Evolutionary conservation across 2,329 filamentous ascomycete genomes (phyloP), one percentile per base, ranked within the genome.

Genomic region (Botrytis fabae): DNA sequence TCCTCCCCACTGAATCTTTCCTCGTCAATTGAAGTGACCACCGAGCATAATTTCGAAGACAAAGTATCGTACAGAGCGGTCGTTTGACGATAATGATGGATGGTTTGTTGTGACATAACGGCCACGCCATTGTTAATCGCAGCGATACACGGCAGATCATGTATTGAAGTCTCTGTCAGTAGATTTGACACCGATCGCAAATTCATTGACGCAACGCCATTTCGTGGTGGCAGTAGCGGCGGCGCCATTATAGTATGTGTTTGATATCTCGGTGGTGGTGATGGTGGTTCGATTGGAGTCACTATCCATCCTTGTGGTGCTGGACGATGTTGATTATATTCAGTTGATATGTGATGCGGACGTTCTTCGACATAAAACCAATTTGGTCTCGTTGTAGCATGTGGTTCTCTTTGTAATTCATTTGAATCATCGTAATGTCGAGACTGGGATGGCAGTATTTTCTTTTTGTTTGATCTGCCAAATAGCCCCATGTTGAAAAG

Each of bases 21-120:
- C 32, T 86, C 84, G 80, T 95, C 92, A 72, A 95, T 94, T 42
- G 87, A 85, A 0, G 92, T 93, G 80, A 95, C 89, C 73, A 93
- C 85, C 62, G 88, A 83, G 80, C 93, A 87, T 74, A 95, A 86
- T 70, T 89, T 89, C 5, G 84, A 84, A 22, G 85, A 87, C 64
- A 94, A 87, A 71, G 89, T 83, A 77, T 92, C 88, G 77, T 85
- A 89, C 28, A 89, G 81, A 9, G 83, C 82, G 22, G 84, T 83
- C 8, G 83, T 82, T 75, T 86, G 84, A 75, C 84, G 83, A 60
- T 85, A 79, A 40, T 86, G 80, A 76, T 85, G 84, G 0, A 83
- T 82, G 28, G 82, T 82, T 54, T 83, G 78, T 20, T 79, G 78
- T 61, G 86, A 84, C 82, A 84, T 85, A 60, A 80, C 79, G 10